Evolutionary conservation across 2,329 filamentous ascomycete species (phyloP).

Genomic region (Diaporthe sp.): DNA sequence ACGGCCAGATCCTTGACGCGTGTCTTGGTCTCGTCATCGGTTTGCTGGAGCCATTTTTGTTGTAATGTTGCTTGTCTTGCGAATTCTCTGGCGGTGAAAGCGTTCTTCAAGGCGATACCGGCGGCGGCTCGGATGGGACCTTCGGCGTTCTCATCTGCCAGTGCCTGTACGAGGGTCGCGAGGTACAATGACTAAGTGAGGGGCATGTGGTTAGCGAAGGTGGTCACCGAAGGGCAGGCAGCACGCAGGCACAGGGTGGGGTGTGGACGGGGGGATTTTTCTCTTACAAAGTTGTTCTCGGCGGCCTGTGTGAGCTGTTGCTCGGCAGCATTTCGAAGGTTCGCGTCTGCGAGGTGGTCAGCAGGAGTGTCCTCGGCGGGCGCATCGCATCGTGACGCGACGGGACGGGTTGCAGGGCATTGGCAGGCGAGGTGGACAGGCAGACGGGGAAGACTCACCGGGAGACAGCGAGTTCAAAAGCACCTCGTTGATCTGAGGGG

Average conservation of each 20-base stretch:
- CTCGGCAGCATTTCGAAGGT: conserved; percentile 90
- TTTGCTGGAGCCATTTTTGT: conserved; percentile 89
- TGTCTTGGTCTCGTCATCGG: conserved; percentile 84
- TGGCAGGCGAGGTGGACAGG: conserved; percentile 14
- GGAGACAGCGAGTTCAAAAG: conserved; percentile 96
- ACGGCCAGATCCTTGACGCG: conserved; percentile 92
- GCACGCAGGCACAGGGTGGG: not conserved
- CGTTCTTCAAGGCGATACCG: conserved; percentile 97
- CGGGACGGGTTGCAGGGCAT: conserved; percentile 37
- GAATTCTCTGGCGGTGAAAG: conserved; percentile 94
- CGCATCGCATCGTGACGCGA: conserved; percentile 37
- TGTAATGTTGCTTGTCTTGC: conserved; percentile 90
- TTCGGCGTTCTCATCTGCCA: conserved; percentile 89
- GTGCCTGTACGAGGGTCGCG: conserved; percentile 89
- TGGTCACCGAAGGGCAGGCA: conserved; percentile 24
- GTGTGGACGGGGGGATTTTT: conserved; percentile 43
- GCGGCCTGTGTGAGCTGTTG: conserved; percentile 93
- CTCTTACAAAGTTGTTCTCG: conserved; percentile 90
- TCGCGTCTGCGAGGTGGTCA: conserved; percentile 76
- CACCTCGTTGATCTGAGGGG: conserved; percentile 96
- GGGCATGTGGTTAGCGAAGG: conserved; percentile 34
- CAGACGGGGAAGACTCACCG: conserved; percentile 70
- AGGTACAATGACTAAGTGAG: conserved; percentile 85
- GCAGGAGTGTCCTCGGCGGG: conserved; percentile 40
- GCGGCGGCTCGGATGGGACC: conserved; percentile 92